Conservation (phyloP, 768 basidiomycete species). For the Auriscalpium microsporum region DNA sequence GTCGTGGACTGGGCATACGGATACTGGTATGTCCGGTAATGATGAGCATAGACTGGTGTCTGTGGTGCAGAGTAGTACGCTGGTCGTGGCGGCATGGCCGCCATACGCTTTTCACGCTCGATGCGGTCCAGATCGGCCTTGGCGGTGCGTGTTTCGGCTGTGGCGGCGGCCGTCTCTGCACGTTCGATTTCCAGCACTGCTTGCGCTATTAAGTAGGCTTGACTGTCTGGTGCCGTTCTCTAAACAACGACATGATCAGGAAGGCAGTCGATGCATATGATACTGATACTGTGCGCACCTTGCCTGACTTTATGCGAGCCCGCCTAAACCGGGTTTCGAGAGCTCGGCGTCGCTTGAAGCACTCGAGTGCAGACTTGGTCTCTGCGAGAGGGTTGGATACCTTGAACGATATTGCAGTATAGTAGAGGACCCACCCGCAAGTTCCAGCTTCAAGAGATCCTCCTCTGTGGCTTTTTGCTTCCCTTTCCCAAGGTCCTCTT, state of each 20-base stretch:
- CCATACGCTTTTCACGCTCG: conserved; percentile 59
- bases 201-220: conserved; percentile 57
- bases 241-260: conserved; percentile 19
- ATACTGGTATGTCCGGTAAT: conserved; percentile 56
- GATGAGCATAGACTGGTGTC: conserved; percentile 29
- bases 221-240: conserved; percentile 54
- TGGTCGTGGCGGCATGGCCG: conserved; percentile 24
- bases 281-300: conserved; percentile 41
- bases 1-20: conserved; percentile 46
- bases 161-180: conserved; percentile 46
- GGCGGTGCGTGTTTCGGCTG: conserved; percentile 51
- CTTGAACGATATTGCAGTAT: not conserved
- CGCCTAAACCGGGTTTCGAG: conserved; percentile 53
- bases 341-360: conserved; percentile 46
- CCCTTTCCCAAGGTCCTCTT: conserved; percentile 44
- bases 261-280: not conserved
- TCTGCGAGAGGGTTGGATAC: conserved; percentile 33
- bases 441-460: conserved; percentile 37
- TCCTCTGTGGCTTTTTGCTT: conserved; percentile 48
- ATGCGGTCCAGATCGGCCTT: conserved; percentile 58
- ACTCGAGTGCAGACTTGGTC: conserved; percentile 62
- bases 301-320: conserved; percentile 43
- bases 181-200: conserved; percentile 60
- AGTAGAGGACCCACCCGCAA: conserved; percentile 36
- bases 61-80: conserved; percentile 10